Percentiles rank a stretch among this genome's conserved stretches.
Evolutionary conservation across 2,329 filamentous ascomycete genomes (phyloP).

Genomic region (Verticillium alfalfae): DNA sequence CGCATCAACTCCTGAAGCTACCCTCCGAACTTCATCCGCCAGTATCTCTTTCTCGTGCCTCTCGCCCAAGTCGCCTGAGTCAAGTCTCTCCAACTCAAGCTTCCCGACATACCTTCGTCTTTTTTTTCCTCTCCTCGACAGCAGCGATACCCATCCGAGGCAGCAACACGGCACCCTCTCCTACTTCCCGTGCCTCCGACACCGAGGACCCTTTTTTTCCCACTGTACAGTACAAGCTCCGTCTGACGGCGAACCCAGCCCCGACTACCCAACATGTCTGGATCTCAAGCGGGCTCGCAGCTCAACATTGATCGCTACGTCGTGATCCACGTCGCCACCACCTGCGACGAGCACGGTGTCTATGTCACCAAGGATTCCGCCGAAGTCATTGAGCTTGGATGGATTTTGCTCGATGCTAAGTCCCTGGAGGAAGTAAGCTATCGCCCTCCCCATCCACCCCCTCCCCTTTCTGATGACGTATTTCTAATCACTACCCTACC

Average conservation of each 20-base stretch:
- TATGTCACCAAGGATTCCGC: conserved; percentile 99
- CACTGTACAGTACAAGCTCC: not conserved
- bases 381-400: conserved; percentile 97
- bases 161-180: conserved; percentile 5
- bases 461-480: conserved; percentile 9
- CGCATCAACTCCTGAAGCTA: conserved; percentile 12
- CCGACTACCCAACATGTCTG: conserved; percentile 28
- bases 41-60: conserved; percentile 6
- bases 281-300: conserved; percentile 45
- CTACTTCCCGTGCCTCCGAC: conserved; percentile 9
- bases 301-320: conserved; percentile 91
- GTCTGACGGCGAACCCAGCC: not conserved
- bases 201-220: conserved; percentile 6
- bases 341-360: conserved; percentile 97
- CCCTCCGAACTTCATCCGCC: conserved; percentile 8
- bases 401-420: conserved; percentile 92
- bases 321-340: conserved; percentile 97
- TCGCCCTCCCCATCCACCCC: not conserved
- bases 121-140: not conserved
- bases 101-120: not conserved
- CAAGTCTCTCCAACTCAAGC: not conserved
- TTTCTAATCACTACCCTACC: conserved; percentile 12
- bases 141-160: not conserved
- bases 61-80: not conserved
- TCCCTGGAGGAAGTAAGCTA: conserved; percentile 80